Conservation (phyloP, 768 basidiomycete species). For the Terana coerulea region DNA sequence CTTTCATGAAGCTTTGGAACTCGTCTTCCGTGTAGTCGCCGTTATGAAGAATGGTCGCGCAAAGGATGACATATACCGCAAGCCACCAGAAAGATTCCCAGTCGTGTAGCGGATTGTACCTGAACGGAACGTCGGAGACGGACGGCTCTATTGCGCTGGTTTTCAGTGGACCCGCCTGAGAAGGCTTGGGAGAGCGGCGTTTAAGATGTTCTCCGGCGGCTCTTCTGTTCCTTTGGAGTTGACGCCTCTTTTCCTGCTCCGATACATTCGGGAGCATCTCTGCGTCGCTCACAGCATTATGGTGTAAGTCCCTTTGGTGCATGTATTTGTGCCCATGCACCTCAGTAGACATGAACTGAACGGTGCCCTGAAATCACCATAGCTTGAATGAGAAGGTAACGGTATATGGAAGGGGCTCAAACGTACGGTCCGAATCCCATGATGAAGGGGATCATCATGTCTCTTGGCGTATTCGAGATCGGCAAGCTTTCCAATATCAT, state of each 20-base stretch:
- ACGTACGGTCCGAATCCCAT: not conserved
- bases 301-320: not conserved
- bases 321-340: not conserved
- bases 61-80: slow-evolving; percentile 3
- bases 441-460: not conserved
- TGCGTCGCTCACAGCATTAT: not conserved
- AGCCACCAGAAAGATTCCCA: slow-evolving; percentile 16
- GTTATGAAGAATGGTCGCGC: not conserved
- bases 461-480: slow-evolving; percentile 17
- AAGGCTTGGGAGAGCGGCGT: too few relatives aligned
- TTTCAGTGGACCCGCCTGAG: too few relatives aligned
- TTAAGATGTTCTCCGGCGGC: not conserved
- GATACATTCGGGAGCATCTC: not conserved
- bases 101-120: slow-evolving; percentile 14
- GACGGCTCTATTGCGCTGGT: not conserved
- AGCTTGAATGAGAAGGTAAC: not conserved
- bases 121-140: not conserved
- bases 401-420: not conserved
- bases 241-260: not conserved
- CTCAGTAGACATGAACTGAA: slow-evolving; percentile 7
- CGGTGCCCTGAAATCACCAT: slow-evolving; percentile 4
- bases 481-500: slow-evolving; percentile 1
- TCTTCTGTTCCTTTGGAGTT: not conserved
- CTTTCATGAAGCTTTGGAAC: not conserved
- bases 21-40: not conserved